A percentile compares a stretch with the other conserved stretches of the same genome.
These are phyloP conservation scores for Fusarium camptoceras DNA, from an alignment of 2,329 filamentous ascomycete species.

Conservation along the genomic window DNA sequence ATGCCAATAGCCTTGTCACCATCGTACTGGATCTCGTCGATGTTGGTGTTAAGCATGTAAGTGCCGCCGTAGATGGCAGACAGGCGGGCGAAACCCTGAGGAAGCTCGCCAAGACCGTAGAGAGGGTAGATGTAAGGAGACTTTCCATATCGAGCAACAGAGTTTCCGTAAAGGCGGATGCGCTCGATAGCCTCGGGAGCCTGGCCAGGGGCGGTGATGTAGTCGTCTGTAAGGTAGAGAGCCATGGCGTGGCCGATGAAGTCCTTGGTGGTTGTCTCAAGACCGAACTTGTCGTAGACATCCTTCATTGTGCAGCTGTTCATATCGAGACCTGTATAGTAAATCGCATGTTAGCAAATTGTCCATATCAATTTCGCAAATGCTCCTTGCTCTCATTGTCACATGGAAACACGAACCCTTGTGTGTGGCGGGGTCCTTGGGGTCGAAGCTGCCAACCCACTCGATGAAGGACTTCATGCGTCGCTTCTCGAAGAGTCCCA, in stretches of 20 bases:
- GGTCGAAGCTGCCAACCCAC: conserved; percentile 90
- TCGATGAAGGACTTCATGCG: conserved; percentile 96
- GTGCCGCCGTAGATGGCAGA: conserved; percentile 99
- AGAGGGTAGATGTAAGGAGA: conserved; percentile 99
- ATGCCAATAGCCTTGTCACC: conserved; percentile 90
- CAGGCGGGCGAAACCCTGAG: conserved; percentile 95
- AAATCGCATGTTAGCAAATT: conserved; percentile 26
- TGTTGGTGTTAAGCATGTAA: conserved; percentile 97
- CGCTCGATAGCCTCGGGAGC: conserved; percentile 90
- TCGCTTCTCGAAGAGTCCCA: conserved; percentile 98
- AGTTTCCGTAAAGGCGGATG: conserved; percentile 96
- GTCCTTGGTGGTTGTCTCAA: conserved; percentile 89
- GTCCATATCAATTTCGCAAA: neutral
- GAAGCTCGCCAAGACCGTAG: conserved; percentile 96
- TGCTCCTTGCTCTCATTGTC: neutral
- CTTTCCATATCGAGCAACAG: conserved; percentile 96
- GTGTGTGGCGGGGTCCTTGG: conserved; percentile 85
- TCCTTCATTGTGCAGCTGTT: conserved; percentile 90
- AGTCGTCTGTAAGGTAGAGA: conserved; percentile 90
- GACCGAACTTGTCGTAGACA: conserved; percentile 97
- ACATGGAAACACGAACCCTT: conserved; percentile 72
- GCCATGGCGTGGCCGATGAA: conserved; percentile 99
- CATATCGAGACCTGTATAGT: conserved; percentile 78
- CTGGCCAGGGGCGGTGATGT: conserved; percentile 78
- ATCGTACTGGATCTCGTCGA: conserved; percentile 91